Evolutionary conservation across 805 yeast species (phyloP).

Genomic region (Hanseniaspora opuntiae): DNA sequence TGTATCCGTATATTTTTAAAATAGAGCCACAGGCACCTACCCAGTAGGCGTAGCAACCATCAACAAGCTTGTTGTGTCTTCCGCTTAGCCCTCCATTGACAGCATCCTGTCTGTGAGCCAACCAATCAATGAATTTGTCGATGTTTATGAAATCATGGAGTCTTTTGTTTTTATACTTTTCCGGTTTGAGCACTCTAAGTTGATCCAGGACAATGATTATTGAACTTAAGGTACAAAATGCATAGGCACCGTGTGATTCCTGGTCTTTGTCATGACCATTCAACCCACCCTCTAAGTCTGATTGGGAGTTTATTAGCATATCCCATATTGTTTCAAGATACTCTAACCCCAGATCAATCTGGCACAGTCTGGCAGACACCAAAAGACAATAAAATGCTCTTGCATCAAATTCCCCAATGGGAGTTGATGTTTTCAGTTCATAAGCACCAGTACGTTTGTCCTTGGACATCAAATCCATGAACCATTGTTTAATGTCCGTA

Average conservation of each 20-base stretch:
- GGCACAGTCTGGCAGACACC: slow-evolving; percentile 53
- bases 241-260: slow-evolving; percentile 96
- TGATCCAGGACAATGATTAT: slow-evolving; percentile 35
- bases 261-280: slow-evolving; percentile 53
- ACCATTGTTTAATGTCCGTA: slow-evolving; percentile 44
- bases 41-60: slow-evolving; percentile 95
- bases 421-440: slow-evolving; percentile 19
- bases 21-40: slow-evolving; percentile 69
- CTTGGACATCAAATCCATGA: slow-evolving; percentile 50
- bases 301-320: slow-evolving; percentile 64
- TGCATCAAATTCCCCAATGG: slow-evolving; percentile 67
- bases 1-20: slow-evolving; percentile 22
- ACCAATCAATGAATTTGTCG: slow-evolving; percentile 49
- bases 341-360: slow-evolving; percentile 44
- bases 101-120: slow-evolving; percentile 48
- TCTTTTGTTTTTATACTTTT: slow-evolving; percentile 15
- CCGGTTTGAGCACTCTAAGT: neutral
- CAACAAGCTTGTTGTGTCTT: slow-evolving; percentile 83
- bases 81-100: slow-evolving; percentile 86
- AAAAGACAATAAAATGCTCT: slow-evolving; percentile 80
- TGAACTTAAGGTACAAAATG: slow-evolving; percentile 75
- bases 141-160: slow-evolving; percentile 32
- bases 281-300: slow-evolving; percentile 82
- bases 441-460: slow-evolving; percentile 26
- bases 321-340: slow-evolving; percentile 36